phyloP scores from a whole-genome alignment of 805 yeast species.

The Zygoascus bituminiphila region DNA sequence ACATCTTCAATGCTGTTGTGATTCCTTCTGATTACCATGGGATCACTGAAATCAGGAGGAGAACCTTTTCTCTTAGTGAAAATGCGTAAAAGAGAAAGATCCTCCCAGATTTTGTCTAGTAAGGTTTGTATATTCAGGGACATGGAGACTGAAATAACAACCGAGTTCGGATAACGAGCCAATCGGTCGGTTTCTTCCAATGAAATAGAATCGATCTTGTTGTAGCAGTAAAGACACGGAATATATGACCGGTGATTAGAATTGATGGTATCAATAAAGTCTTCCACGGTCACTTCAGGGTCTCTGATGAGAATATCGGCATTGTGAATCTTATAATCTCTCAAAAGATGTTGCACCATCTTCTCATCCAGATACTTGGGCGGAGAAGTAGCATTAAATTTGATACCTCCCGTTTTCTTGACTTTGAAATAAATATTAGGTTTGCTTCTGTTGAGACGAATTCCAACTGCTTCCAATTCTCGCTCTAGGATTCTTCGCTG shows the following conservation, averaged over 20 bases:
- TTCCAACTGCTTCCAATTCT: constrained; percentile 91
- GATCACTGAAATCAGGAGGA: constrained; percentile 74
- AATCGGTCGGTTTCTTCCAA: constrained; percentile 87
- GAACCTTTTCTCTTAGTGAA: constrained; percentile 82
- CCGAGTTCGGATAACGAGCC: constrained; percentile 88
- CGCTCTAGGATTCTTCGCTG: constrained; percentile 80
- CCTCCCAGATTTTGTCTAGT: constrained; percentile 89
- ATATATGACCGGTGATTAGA: constrained; percentile 81
- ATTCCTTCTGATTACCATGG: constrained; percentile 75
- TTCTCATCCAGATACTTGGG: constrained; percentile 77
- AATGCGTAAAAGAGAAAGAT: constrained; percentile 67
- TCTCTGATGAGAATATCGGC: constrained; percentile 90
- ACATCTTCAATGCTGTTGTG: constrained; percentile 75
- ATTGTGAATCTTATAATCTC: constrained; percentile 84
- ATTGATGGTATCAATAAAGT: constrained; percentile 84
- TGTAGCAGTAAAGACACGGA: constrained; percentile 87
- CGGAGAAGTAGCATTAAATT: constrained; percentile 70
- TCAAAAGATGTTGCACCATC: constrained; percentile 63
- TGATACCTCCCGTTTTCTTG: constrained; percentile 88
- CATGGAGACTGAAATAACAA: constrained; percentile 86
- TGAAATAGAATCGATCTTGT: constrained; percentile 92
- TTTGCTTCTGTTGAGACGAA: constrained; percentile 68
- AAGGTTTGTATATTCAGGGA: constrained; percentile 82
- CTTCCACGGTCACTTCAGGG: constrained; percentile 84
- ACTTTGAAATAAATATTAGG: constrained; percentile 75